These are phyloP conservation scores for Haplosporangium sp. DNA, from an alignment of 371 early-diverging fungal species.

Conservation along the genomic window DNA sequence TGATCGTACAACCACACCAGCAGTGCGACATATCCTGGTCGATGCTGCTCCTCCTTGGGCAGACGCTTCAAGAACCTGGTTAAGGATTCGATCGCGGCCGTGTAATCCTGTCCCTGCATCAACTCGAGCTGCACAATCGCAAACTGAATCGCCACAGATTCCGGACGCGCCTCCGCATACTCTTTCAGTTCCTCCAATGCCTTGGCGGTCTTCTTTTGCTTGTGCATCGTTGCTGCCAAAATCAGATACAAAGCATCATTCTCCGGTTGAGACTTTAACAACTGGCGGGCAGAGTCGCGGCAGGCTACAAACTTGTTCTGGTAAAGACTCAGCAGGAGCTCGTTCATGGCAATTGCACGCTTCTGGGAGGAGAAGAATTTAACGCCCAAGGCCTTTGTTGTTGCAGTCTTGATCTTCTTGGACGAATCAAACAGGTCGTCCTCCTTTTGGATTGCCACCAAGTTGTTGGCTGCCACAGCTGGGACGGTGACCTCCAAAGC, in stretches of 20 bases:
- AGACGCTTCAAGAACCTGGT: conserved; percentile 57
- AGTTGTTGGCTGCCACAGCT: conserved; percentile 78
- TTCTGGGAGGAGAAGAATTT: conserved; percentile 74
- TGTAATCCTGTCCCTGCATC: conserved; percentile 57
- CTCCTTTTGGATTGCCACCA: conserved; percentile 66
- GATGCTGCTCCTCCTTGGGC: conserved; percentile 57
- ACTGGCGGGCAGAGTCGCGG: conserved; percentile 62
- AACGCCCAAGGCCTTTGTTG: conserved; percentile 64
- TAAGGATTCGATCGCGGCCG: conserved; percentile 63
- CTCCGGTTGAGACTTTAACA: conserved; percentile 69
- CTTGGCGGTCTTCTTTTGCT: conserved; percentile 65
- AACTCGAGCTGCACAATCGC: conserved; percentile 75
- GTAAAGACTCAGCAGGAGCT: conserved; percentile 69
- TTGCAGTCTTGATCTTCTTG: conserved; percentile 68
- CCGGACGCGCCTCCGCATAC: conserved; percentile 56
- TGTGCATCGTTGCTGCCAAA: conserved; percentile 66
- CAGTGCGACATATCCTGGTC: conserved; percentile 75
- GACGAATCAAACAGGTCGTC: conserved; percentile 69
- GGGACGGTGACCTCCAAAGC: conserved; percentile 64
- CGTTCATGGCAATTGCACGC: conserved; percentile 76
- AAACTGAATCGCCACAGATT: conserved; percentile 71
- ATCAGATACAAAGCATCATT: conserved; percentile 71
- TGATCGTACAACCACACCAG: conserved; percentile 80
- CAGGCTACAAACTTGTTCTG: conserved; percentile 75
- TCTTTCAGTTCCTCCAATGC: conserved; percentile 71